Conservation (phyloP, 1,284 basidiomycete species). For the Ustilago hordei region DNA sequence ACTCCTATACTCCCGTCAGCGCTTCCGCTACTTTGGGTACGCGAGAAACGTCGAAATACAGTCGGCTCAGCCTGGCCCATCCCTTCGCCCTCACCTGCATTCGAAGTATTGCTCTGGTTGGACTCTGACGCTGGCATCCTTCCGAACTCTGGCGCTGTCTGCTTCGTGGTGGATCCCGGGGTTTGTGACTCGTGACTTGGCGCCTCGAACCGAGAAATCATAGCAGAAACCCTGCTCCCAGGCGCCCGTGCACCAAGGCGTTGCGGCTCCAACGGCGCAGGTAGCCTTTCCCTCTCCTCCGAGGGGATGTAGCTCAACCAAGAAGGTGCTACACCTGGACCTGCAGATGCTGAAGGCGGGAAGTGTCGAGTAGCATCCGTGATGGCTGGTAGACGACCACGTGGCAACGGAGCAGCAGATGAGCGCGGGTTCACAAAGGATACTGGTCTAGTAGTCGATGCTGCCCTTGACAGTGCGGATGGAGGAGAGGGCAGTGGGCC, state of each 20-base stretch:
- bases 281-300: slow-evolving; percentile 40
- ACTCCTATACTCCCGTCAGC: neutral
- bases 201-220: slow-evolving; percentile 48
- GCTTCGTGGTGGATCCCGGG: slow-evolving; percentile 10
- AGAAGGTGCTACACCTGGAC: slow-evolving; percentile 26
- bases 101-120: slow-evolving; percentile 3
- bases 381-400: slow-evolving; percentile 54
- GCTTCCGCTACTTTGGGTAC: neutral
- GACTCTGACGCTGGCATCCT: neutral
- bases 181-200: slow-evolving; percentile 6
- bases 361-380: slow-evolving; percentile 63
- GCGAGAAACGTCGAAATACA: slow-evolving; percentile 32
- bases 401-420: slow-evolving; percentile 53
- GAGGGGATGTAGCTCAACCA: slow-evolving; percentile 52
- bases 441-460: slow-evolving; percentile 34
- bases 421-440: slow-evolving; percentile 57
- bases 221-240: slow-evolving; percentile 43
- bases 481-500: slow-evolving; percentile 14
- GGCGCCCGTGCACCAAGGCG: slow-evolving; percentile 17
- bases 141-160: neutral
- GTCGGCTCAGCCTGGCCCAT: slow-evolving; percentile 5
- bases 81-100: neutral
- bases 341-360: slow-evolving; percentile 47
- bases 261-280: slow-evolving; percentile 36
- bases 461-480: slow-evolving; percentile 17